Evolutionary conservation across 1,284 basidiomycete species (phyloP).

Genomic region (Coriolopsis trogii): DNA sequence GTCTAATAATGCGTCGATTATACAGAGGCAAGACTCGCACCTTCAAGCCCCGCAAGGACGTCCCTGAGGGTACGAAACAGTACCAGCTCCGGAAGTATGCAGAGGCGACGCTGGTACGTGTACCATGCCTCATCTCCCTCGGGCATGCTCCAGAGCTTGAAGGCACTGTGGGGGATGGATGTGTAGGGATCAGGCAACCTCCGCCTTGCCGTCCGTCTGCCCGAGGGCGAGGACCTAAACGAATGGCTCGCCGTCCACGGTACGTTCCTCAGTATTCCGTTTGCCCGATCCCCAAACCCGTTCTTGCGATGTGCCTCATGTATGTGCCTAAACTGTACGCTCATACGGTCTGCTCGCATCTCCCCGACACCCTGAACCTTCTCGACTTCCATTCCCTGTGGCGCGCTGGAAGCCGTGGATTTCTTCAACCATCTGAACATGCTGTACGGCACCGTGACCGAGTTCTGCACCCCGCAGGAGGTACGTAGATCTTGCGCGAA

Average conservation of each 20-base stretch:
- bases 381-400: neutral
- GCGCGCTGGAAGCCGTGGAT: conserved; percentile 75
- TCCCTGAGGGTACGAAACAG: conserved; percentile 95
- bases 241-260: conserved; percentile 98
- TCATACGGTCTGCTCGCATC: neutral
- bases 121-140: neutral
- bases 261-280: conserved; percentile 41
- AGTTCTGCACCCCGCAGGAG: conserved; percentile 95
- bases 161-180: neutral
- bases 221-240: conserved; percentile 93
- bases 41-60: conserved; percentile 96
- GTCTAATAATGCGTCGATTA: conserved; percentile 12
- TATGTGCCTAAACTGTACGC: neutral
- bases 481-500: conserved; percentile 40
- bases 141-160: conserved; percentile 13
- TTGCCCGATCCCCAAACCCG: neutral
- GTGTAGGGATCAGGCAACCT: conserved; percentile 90
- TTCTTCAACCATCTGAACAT: conserved; percentile 98
- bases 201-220: conserved; percentile 85
- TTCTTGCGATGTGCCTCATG: neutral
- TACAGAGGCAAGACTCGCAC: conserved; percentile 85
- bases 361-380: neutral
- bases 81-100: conserved; percentile 97
- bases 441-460: conserved; percentile 94
- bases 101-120: conserved; percentile 87